A percentile compares a stretch with the other conserved stretches of the same genome.
phyloP scores from a whole-genome alignment of 345 rosid genomes.

The Pistacia atlantica region DNA sequence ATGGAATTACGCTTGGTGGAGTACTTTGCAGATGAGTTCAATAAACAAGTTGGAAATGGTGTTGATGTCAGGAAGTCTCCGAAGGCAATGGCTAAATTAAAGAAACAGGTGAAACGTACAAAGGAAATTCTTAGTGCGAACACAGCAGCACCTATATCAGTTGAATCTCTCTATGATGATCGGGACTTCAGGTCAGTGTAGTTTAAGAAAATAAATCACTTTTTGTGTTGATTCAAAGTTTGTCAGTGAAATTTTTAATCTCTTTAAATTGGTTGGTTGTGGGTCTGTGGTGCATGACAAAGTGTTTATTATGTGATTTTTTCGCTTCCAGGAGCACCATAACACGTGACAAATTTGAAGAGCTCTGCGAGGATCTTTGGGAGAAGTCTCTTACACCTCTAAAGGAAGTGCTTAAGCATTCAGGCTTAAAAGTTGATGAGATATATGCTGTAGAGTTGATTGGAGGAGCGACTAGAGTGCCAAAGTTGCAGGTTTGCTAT shows the following conservation, averaged over 20 bases:
- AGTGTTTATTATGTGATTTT: slow-evolving; percentile 7
- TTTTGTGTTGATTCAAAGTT: not conserved
- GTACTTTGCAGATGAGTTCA: slow-evolving; percentile 92
- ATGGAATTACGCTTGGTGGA: slow-evolving; percentile 91
- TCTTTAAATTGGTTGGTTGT: not conserved
- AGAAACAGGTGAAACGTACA: slow-evolving; percentile 98
- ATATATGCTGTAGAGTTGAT: slow-evolving; percentile 89
- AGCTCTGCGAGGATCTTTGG: slow-evolving; percentile 93
- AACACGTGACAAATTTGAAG: slow-evolving; percentile 95
- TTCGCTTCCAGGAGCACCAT: slow-evolving; percentile 81
- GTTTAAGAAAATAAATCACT: not conserved
- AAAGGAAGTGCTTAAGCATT: slow-evolving; percentile 73
- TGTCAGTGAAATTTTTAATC: slow-evolving; percentile 2
- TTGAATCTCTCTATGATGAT: slow-evolving; percentile 92
- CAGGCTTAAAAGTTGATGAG: slow-evolving; percentile 78
- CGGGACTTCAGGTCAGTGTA: slow-evolving; percentile 79
- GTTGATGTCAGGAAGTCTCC: slow-evolving; percentile 89
- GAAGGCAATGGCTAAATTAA: slow-evolving; percentile 98
- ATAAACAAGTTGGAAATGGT: slow-evolving; percentile 84
- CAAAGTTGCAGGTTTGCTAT: slow-evolving; percentile 89
- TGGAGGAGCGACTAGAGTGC: slow-evolving; percentile 99
- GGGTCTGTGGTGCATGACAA: not conserved
- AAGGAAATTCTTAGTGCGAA: slow-evolving; percentile 98
- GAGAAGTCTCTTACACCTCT: slow-evolving; percentile 81
- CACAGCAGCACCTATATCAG: slow-evolving; percentile 85